Conservation (phyloP, 495 filamentous ascomycete genomes). For the Rhypophila decipiens region DNA sequence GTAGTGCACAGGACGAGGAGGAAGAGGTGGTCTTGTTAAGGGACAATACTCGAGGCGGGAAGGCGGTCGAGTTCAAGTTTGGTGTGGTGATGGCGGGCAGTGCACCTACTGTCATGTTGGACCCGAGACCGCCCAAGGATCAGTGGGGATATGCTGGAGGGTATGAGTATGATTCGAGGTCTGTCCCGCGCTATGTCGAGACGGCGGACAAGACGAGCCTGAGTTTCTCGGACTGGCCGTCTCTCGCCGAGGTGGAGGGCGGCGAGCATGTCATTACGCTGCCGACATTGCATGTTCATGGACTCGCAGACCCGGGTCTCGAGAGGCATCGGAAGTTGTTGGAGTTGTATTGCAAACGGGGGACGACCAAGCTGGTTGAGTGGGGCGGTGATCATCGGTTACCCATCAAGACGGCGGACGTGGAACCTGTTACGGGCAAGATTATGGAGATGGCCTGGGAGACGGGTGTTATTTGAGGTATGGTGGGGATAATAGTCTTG, state of each 20-base stretch:
- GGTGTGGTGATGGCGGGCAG: constrained; percentile 51
- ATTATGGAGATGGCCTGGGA: constrained; percentile 37
- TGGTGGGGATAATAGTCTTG: neutral
- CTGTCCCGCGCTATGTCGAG: neutral
- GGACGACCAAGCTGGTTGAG: constrained; percentile 43
- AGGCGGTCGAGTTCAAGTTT: constrained; percentile 20
- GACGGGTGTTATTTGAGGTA: constrained; percentile 6
- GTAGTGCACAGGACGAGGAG: too few species aligned
- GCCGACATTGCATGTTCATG: constrained; percentile 62
- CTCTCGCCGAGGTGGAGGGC: neutral
- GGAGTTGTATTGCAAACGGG: constrained; percentile 42
- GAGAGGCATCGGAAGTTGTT: constrained; percentile 45
- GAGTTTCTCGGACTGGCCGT: neutral
- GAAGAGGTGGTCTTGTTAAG: too few species aligned
- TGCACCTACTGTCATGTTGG: constrained; percentile 46
- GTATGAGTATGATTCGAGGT: neutral
- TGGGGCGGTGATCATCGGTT: constrained; percentile 58
- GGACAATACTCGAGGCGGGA: too few species aligned
- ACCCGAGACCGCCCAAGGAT: constrained; percentile 15
- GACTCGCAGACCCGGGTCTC: constrained; percentile 48
- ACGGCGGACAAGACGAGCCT: neutral
- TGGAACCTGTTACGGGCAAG: constrained; percentile 39
- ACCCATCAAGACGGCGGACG: constrained; percentile 50
- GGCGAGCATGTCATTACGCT: constrained; percentile 11
- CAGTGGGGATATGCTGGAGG: neutral